phyloP scores from a whole-genome alignment of 2,329 filamentous ascomycete species.

The Achaetomium macrosporum region DNA sequence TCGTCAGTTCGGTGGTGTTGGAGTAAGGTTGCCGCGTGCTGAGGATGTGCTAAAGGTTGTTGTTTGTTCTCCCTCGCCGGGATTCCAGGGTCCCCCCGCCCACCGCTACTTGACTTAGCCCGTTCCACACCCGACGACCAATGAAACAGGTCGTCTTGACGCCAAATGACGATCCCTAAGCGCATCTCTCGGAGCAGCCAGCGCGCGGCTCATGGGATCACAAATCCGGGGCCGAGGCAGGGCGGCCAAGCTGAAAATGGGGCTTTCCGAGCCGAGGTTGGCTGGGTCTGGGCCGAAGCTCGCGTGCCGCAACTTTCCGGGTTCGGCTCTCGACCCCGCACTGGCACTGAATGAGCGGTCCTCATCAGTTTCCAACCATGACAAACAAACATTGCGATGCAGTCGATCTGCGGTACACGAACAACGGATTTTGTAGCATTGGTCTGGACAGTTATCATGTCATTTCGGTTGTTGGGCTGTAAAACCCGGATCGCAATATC shows the following conservation, averaged over 20 bases:
- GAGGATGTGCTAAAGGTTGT: slow-evolving; percentile 1
- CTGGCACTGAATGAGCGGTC: too few species aligned
- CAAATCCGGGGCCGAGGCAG: slow-evolving; percentile 15
- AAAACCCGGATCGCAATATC: too few species aligned
- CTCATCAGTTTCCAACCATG: too few species aligned
- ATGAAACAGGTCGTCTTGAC: slow-evolving; percentile 11
- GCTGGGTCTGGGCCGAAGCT: slow-evolving; percentile 13
- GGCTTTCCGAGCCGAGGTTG: slow-evolving; percentile 20
- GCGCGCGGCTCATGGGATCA: background rate
- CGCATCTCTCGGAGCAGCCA: background rate
- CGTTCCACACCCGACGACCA: slow-evolving; percentile 15
- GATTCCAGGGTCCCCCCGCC: slow-evolving; percentile 8
- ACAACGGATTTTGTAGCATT: too few species aligned
- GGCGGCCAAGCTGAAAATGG: background rate
- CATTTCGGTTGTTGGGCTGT: too few species aligned
- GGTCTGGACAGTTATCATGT: too few species aligned
- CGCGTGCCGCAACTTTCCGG: background rate
- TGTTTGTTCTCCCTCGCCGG: slow-evolving; percentile 7
- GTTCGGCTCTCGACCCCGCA: background rate
- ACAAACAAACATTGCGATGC: too few species aligned
- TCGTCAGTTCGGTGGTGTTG: background rate
- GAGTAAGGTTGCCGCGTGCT: background rate
- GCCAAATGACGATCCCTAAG: slow-evolving; percentile 14
- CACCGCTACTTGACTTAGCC: slow-evolving; percentile 20
- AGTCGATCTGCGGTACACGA: too few species aligned